Evolutionary conservation across 2,329 filamentous ascomycete genomes (phyloP), one percentile per base, ranked within the genome.

Genomic region (Reticulascus tulasneorum): DNA sequence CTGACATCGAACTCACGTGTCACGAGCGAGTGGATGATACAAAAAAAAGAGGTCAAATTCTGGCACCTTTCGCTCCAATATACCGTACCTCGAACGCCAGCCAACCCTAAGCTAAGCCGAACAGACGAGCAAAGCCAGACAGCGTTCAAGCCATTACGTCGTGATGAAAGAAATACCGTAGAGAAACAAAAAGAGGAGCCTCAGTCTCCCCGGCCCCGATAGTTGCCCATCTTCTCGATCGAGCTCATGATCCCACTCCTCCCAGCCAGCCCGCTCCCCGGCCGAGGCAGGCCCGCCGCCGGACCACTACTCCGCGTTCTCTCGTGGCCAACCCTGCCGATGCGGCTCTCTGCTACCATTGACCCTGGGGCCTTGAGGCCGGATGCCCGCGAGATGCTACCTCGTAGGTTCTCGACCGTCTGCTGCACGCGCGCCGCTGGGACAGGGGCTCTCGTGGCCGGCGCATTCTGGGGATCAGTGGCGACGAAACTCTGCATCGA

Each of bases 171-270:
- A n/a, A n/a, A n/a, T n/a, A n/a, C n/a, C 26, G 33, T 5, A 27
- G 27, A n/a, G 33, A 25, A 13, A 16, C 22, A 12, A 10, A 15
- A 4, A 23, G 30, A 13, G 20, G 10, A 10, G 30, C 12, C n/a
- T 29, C 30, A 45, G 12, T 58, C 52, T 19, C 45, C 64, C 26
- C 70, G 63, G 8, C 69, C 64, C 11, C 72, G 59, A 47, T 78
- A 69, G 49, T 71, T 81, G 9, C 87, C 87, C 88, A 94, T 94
- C 62, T 82, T 79, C 69, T 94, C 87, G 57, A 94, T 93, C 13
- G 84, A 88, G 50, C 75, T 84, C 82, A 94, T 82, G 53, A 93
- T 84, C 38, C 84, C 80, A 53, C 83, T 86, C 51, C 86, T 61
- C 45, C 58, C 52, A 8, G 64, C 63, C 42, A 64, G 47, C 23